Conservation (phyloP, 1,284 basidiomycete genomes). For the Boletus subluridellus region DNA sequence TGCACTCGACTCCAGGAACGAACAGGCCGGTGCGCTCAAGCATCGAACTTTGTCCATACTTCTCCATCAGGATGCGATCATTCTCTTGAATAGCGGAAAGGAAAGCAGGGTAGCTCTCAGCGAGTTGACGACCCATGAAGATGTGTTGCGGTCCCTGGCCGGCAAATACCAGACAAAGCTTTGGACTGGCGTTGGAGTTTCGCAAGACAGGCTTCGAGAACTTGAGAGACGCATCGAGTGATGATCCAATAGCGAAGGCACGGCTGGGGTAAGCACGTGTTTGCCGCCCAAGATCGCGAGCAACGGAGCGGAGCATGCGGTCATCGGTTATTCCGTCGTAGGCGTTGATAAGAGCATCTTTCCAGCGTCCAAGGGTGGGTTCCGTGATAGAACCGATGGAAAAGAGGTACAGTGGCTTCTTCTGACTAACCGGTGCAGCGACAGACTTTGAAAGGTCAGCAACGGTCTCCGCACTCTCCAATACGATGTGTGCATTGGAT, state of each 20-base stretch:
- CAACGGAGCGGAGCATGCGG: slow-evolving; percentile 21
- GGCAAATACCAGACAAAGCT: slow-evolving; percentile 33
- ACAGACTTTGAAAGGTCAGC: slow-evolving; percentile 8
- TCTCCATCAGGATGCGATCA: slow-evolving; percentile 26
- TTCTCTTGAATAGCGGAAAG: slow-evolving; percentile 28
- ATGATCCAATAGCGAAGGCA: slow-evolving; percentile 23
- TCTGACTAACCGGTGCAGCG: not conserved
- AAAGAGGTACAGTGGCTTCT: slow-evolving; percentile 24
- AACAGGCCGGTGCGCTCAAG: slow-evolving; percentile 33
- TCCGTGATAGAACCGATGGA: slow-evolving; percentile 27
- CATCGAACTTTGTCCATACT: slow-evolving; percentile 29
- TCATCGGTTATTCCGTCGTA: slow-evolving; percentile 21
- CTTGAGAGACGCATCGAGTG: slow-evolving; percentile 19
- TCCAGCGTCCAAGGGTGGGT: slow-evolving; percentile 24
- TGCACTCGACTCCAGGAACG: slow-evolving; percentile 28
- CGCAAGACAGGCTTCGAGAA: slow-evolving; percentile 27
- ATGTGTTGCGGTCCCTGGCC: slow-evolving; percentile 33
- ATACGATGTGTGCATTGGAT: slow-evolving; percentile 29
- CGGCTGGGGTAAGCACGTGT: slow-evolving; percentile 28
- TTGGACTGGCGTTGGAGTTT: slow-evolving; percentile 19
- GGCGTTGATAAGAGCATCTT: slow-evolving; percentile 16
- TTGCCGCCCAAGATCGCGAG: slow-evolving; percentile 27
- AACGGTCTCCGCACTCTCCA: slow-evolving; percentile 22
- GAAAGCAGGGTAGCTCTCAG: slow-evolving; percentile 28
- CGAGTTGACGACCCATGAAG: slow-evolving; percentile 33